These are phyloP conservation scores for Pisolithus orientalis DNA, from an alignment of 768 basidiomycete species.

Conservation along the genomic window DNA sequence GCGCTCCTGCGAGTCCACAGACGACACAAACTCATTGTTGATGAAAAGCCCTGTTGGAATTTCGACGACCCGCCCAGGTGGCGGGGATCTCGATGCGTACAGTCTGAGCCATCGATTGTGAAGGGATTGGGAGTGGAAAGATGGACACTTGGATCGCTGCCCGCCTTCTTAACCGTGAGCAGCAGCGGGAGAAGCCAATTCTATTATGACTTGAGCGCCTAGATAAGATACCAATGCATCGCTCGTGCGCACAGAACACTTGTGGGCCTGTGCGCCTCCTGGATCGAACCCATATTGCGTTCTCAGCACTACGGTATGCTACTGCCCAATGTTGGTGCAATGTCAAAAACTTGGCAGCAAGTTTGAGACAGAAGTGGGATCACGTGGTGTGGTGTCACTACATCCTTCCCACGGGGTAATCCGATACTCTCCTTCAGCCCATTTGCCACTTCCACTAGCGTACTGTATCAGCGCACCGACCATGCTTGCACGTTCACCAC, in stretches of 20 bases:
- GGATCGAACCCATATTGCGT: too few species aligned
- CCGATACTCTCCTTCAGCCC: not conserved
- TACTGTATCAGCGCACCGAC: conserved; percentile 4
- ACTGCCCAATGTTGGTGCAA: too few species aligned
- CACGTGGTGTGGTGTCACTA: not conserved
- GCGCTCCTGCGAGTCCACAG: conserved; percentile 57
- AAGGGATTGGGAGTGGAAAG: not conserved
- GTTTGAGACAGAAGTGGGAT: not conserved
- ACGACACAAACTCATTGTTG: conserved; percentile 83
- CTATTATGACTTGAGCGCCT: not conserved
- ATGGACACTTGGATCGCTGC: not conserved
- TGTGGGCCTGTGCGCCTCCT: too few species aligned
- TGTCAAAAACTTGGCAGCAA: too few species aligned
- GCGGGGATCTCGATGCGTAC: conserved; percentile 36
- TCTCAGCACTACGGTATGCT: too few species aligned
- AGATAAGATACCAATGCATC: conserved; percentile 5
- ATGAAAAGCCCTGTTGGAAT: conserved; percentile 87
- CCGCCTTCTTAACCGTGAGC: not conserved
- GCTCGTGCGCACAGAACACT: too few species aligned
- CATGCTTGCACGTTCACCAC: conserved; percentile 43
- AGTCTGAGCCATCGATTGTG: conserved; percentile 39
- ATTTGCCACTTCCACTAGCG: not conserved
- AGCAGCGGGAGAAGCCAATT: not conserved
- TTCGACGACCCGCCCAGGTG: conserved; percentile 43
- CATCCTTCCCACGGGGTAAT: not conserved